Evolutionary conservation across 257 asterid genomes (phyloP), one percentile per base, ranked within the genome.

Genomic region (Penstemon newberryi): DNA sequence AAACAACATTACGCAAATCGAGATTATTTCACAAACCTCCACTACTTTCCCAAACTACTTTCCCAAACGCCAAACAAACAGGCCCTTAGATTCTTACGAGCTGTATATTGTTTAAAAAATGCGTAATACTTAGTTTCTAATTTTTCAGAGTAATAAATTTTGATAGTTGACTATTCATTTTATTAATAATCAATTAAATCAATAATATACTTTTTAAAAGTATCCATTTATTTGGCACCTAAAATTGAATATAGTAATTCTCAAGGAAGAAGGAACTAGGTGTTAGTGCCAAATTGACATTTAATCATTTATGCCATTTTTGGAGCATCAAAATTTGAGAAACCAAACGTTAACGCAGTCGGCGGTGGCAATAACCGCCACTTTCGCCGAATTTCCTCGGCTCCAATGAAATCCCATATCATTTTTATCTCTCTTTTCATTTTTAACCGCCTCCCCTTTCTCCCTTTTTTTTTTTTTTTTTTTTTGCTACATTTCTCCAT

Each of bases 311-410:
- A 2, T 8, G 2, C 7, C 8, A 56, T 7, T 62, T 50, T 7
- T 15, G 4, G 18, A 37, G 79, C 71, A 49, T 54, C 40, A 63
- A 70, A 55, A 6, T 51, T 39, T 56, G 52, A 43, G 43, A 53
- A 54, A 76, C 79, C 79, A 73, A 73, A 65, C 76, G 61, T 37
- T 37, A 37, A 55, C 85, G 75, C 41, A 68, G 80, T 74, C 84
- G 71, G 76, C 78, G 82, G 76, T 45, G 70, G 66, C 63, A 13
- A 47, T 9, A 55, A 68, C 76, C 84, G 81, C 77, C 77, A 62
- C 75, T 65, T 25, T 37, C 81, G 83, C 80, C 81, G 83, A 74
- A 69, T 53, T 56, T 72, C 73, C 71, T 71, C 78, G 41, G 74
- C 77, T 72, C 76, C 75, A 49, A 70, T 61, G 58, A 76, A 75